phyloP scores from a whole-genome alignment of 495 filamentous ascomycete genomes.

The Cercophora sp. region DNA sequence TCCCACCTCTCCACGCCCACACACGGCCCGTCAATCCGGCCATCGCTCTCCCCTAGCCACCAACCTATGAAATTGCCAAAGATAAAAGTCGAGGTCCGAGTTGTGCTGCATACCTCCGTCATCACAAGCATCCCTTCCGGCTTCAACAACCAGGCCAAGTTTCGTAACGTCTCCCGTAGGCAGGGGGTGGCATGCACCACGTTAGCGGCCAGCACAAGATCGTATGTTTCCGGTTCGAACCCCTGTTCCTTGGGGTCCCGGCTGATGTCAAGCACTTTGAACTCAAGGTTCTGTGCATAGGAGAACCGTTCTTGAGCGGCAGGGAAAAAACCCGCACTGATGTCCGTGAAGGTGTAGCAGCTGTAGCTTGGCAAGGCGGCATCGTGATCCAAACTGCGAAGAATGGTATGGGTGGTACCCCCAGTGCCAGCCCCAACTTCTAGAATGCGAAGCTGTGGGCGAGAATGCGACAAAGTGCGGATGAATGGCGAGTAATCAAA shows the following conservation, averaged over 20 bases:
- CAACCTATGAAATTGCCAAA: not conserved
- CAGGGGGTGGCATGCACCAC: not conserved
- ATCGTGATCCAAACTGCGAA: conserved; percentile 19
- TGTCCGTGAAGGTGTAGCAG: conserved; percentile 50
- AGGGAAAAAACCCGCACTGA: conserved; percentile 51
- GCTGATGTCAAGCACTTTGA: not conserved
- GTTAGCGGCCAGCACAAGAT: not conserved
- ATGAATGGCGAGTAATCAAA: conserved; percentile 5
- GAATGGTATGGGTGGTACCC: conserved; percentile 24
- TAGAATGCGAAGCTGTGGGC: conserved; percentile 38
- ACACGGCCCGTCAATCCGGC: not conserved
- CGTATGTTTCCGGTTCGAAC: not conserved
- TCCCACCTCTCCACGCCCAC: not conserved
- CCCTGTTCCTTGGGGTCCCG: not conserved
- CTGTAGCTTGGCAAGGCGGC: conserved; percentile 22
- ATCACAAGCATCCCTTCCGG: not conserved
- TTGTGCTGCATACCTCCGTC: not conserved
- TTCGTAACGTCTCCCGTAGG: not conserved
- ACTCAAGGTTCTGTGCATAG: not conserved
- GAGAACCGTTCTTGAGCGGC: too few relatives aligned
- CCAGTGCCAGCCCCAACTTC: conserved; percentile 49
- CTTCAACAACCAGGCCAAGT: not conserved
- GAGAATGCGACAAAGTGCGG: conserved; percentile 33
- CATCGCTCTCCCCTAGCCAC: not conserved
- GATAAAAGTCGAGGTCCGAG: not conserved